A percentile compares a stretch with the other conserved stretches of the same genome.
Evolutionary conservation across 345 rosid species (phyloP).

Genomic region (Eucalyptus lansdowneana): DNA sequence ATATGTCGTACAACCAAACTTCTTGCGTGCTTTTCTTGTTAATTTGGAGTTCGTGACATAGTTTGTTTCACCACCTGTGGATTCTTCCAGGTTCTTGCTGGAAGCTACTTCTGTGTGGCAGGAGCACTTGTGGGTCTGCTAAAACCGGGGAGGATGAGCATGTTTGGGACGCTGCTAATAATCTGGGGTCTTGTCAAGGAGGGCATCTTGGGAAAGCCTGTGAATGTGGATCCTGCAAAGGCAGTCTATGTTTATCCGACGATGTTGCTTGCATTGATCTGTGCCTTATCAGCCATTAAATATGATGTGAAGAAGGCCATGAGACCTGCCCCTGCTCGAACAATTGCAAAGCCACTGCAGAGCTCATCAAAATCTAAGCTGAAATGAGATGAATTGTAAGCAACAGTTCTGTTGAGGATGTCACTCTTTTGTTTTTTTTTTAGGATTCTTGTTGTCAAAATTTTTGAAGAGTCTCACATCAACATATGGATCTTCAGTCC

Average conservation of each 20-base stretch:
- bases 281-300: constrained; percentile 78
- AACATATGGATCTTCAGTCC: neutral
- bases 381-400: neutral
- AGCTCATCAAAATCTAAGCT: constrained; percentile 2
- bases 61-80: neutral
- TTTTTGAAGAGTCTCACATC: neutral
- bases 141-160: constrained; percentile 89
- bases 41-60: neutral
- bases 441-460: neutral
- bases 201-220: constrained; percentile 75
- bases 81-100: constrained; percentile 66
- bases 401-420: neutral
- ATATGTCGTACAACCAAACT: neutral
- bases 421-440: neutral
- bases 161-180: constrained; percentile 79
- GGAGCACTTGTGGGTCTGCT: constrained; percentile 75
- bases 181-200: constrained; percentile 95
- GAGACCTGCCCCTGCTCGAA: constrained; percentile 37
- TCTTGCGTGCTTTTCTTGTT: neutral
- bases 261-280: constrained; percentile 61
- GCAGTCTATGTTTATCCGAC: constrained; percentile 73
- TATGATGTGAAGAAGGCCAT: constrained; percentile 68
- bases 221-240: constrained; percentile 51
- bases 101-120: constrained; percentile 90
- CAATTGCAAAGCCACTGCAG: neutral